Evolutionary conservation across 2,329 filamentous ascomycete genomes (phyloP).

Genomic region (Thelonectria olida): DNA sequence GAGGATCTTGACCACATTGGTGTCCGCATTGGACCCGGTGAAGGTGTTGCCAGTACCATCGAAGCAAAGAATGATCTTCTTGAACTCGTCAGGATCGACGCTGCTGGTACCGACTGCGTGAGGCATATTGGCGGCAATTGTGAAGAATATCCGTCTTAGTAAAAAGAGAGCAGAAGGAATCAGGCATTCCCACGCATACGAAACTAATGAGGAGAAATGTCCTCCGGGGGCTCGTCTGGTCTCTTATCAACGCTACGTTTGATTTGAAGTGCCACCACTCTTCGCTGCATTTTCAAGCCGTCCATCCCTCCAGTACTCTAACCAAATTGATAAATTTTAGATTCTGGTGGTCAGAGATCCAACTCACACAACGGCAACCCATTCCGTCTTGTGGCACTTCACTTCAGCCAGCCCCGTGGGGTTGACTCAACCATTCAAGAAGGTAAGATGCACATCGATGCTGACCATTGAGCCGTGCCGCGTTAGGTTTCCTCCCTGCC

Average conservation of each 20-base stretch:
- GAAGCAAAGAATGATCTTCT: conserved; percentile 58
- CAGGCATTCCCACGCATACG: not conserved
- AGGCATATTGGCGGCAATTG: conserved; percentile 2
- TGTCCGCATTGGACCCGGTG: conserved; percentile 57
- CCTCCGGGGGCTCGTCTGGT: not conserved
- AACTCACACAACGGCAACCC: too few relatives aligned
- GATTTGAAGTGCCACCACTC: not conserved
- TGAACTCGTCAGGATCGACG: conserved; percentile 32
- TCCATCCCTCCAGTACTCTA: not conserved
- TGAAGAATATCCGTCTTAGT: not conserved
- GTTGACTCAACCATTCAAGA: too few relatives aligned
- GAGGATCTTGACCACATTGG: conserved; percentile 63
- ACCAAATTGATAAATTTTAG: not conserved
- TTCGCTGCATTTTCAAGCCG: not conserved
- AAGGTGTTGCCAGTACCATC: conserved; percentile 60
- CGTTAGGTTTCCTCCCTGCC: too few relatives aligned
- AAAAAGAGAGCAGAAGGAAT: not conserved
- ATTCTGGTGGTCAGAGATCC: too few relatives aligned
- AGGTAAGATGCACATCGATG: too few relatives aligned
- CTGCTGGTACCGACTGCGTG: not conserved
- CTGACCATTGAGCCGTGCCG: too few relatives aligned
- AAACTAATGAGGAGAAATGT: not conserved
- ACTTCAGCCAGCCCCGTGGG: too few relatives aligned
- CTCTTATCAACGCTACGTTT: not conserved
- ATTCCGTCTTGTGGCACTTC: too few relatives aligned